Conservation (phyloP, 2,329 filamentous ascomycete species). For the Colletotrichum shisoi region DNA sequence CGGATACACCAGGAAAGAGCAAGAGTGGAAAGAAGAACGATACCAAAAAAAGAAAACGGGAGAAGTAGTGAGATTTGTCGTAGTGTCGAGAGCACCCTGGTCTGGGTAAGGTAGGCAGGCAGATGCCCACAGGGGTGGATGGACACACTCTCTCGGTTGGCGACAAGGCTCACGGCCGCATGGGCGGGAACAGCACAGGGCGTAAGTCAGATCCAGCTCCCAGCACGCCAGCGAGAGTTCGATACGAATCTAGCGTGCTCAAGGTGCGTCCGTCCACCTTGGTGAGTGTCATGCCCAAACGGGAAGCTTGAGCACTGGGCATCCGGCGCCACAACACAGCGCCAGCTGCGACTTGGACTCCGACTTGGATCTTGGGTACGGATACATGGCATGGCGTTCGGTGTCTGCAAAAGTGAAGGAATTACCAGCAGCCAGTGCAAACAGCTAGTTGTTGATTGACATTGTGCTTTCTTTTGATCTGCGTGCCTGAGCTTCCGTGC, state of each 20-base stretch:
- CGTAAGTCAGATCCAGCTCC: constrained; percentile 32
- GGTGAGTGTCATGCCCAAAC: constrained; percentile 19
- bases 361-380: not conserved
- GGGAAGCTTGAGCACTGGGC: constrained; percentile 36
- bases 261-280: constrained; percentile 8
- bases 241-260: constrained; percentile 19
- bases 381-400: not conserved
- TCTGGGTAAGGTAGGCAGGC: constrained; percentile 18
- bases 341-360: constrained; percentile 3
- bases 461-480: constrained; percentile 3
- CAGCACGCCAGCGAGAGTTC: constrained; percentile 6
- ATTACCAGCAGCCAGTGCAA: too few species aligned
- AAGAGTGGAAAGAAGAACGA: not conserved
- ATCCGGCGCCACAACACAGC: constrained; percentile 34
- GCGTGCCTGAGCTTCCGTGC: constrained; percentile 12
- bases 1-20: not conserved
- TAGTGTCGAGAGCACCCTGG: constrained; percentile 17
- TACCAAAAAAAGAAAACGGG: not conserved
- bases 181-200: constrained; percentile 33
- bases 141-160: not conserved
- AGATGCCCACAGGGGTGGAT: constrained; percentile 5
- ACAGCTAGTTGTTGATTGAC: not conserved
- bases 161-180: constrained; percentile 11
- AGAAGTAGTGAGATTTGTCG: not conserved
- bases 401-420: too few species aligned